These are phyloP conservation scores for Eurotiales sp. DNA, from an alignment of 2,329 filamentous ascomycete genomes.

Conservation along the genomic window DNA sequence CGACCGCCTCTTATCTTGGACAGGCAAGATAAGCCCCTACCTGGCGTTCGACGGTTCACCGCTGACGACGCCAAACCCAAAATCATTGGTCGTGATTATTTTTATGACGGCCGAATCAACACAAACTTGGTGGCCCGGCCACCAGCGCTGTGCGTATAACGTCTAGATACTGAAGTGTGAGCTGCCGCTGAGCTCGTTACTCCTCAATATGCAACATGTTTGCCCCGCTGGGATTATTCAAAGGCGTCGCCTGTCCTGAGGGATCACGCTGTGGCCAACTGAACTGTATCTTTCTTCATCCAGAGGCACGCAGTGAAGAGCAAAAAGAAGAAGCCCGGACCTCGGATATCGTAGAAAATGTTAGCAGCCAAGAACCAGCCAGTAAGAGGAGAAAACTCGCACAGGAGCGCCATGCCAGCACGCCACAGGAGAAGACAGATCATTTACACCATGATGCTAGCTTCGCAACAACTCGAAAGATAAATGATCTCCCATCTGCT, in stretches of 20 bases:
- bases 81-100: neutral
- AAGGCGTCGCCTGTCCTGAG: constrained; percentile 51
- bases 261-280: constrained; percentile 48
- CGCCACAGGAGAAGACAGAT: constrained; percentile 3
- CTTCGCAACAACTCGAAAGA: constrained; percentile 15
- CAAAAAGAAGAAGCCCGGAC: neutral
- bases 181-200: neutral
- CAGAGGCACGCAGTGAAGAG: constrained; percentile 18
- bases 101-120: neutral
- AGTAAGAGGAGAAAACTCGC: constrained; percentile 29
- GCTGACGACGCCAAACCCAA: neutral
- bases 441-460: constrained; percentile 12
- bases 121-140: neutral
- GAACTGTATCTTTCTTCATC: constrained; percentile 59
- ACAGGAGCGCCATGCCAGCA: constrained; percentile 3
- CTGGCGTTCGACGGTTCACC: too few species aligned
- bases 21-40: neutral
- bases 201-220: constrained; percentile 45
- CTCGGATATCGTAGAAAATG: constrained; percentile 17
- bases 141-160: neutral
- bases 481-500: constrained; percentile 21
- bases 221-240: constrained; percentile 53
- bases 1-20: neutral
- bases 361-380: constrained; percentile 19
- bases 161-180: neutral